These are phyloP conservation scores for Litsea cubeba DNA, from an alignment of 164 flowering plant species.

Conservation along the genomic window DNA sequence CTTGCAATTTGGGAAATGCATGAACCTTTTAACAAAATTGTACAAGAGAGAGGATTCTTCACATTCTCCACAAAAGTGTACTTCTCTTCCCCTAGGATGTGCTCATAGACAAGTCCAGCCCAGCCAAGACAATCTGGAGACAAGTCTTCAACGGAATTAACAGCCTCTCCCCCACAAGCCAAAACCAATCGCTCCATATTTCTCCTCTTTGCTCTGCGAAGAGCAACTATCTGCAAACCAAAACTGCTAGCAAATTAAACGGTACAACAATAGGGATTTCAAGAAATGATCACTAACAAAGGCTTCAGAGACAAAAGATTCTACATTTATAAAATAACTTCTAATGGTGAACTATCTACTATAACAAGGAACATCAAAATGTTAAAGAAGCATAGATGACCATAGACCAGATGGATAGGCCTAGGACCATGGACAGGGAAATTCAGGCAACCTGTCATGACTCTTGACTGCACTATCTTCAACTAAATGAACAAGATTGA, in stretches of 20 bases:
- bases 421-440: too few relatives aligned
- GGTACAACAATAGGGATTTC: not conserved
- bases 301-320: not conserved
- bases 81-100: slow-evolving; percentile 92
- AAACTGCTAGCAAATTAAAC: slow-evolving; percentile 8
- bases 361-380: too few relatives aligned
- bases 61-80: slow-evolving; percentile 96
- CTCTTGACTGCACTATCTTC: too few relatives aligned
- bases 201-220: slow-evolving; percentile 97
- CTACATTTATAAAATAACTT: too few relatives aligned
- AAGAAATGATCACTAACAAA: not conserved
- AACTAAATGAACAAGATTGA: too few relatives aligned
- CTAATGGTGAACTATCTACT: too few relatives aligned
- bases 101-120: slow-evolving; percentile 99
- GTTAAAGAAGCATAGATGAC: too few relatives aligned
- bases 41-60: slow-evolving; percentile 89
- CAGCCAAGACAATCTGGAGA: slow-evolving; percentile 94
- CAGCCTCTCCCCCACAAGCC: slow-evolving; percentile 99
- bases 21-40: slow-evolving; percentile 90
- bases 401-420: too few relatives aligned
- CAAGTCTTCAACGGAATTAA: slow-evolving; percentile 88
- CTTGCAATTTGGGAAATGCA: not conserved
- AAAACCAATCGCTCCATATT: slow-evolving; percentile 91
- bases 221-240: slow-evolving; percentile 70
- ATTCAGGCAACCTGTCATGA: too few relatives aligned